Evolutionary conservation across 257 asterid genomes (phyloP).

Genomic region (Vinca minor): DNA sequence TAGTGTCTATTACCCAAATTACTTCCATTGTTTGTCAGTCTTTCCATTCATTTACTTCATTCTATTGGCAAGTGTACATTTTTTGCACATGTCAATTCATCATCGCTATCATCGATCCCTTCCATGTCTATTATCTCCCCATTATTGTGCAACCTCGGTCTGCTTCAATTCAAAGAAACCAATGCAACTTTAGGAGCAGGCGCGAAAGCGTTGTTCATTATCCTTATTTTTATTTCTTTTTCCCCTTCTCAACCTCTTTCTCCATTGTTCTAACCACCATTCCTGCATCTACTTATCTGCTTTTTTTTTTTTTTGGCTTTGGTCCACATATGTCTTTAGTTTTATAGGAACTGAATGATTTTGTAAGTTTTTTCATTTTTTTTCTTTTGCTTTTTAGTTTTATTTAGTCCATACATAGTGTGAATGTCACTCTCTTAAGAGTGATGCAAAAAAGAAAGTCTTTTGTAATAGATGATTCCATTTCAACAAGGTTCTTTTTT

Average conservation of each 20-base stretch:
- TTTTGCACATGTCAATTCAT: conserved; percentile 57
- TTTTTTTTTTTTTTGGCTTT: conserved; percentile 18
- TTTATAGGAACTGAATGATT: conserved; percentile 38
- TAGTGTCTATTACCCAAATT: conserved; percentile 6
- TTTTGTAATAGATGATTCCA: conserved; percentile 52
- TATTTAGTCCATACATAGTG: conserved; percentile 43
- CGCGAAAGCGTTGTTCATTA: conserved; percentile 78
- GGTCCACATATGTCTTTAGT: conserved; percentile 31
- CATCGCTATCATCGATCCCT: conserved; percentile 11
- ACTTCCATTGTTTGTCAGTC: conserved; percentile 34
- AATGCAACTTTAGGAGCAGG: conserved; percentile 41
- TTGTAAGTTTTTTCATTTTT: conserved; percentile 17
- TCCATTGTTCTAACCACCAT: conserved; percentile 24
- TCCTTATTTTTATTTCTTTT: conserved; percentile 1
- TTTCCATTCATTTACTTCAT: conserved; percentile 23
- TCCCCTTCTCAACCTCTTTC: conserved; percentile 11
- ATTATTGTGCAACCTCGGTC: conserved; percentile 79
- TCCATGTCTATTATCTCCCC: not conserved
- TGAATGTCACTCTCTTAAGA: conserved; percentile 48
- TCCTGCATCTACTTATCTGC: conserved; percentile 20
- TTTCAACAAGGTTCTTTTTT: conserved; percentile 23
- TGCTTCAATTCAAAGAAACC: conserved; percentile 38
- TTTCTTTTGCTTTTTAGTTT: conserved; percentile 17
- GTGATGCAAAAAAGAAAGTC: conserved; percentile 21
- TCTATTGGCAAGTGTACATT: conserved; percentile 65